Base-by-base conservation (phyloP, 441 rosid species). In the Jatropha podagrica region DNA sequence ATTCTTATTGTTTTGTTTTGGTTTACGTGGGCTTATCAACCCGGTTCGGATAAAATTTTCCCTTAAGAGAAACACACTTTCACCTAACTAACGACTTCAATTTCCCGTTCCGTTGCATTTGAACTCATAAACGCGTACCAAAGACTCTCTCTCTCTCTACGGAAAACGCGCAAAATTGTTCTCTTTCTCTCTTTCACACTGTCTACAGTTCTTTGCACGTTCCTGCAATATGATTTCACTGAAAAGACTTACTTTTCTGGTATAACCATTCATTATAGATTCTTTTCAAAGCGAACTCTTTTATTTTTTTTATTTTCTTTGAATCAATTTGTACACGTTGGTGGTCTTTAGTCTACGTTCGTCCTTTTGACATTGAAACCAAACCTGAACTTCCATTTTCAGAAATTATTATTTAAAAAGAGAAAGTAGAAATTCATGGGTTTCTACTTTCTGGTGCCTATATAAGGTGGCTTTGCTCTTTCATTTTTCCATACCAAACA, bases 211-310 rank as follows among this genome's bases (percentile, higher is more conserved):
- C 60, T 41, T 54, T 38, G 46, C 81, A 79, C 78, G 75, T 72
- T 77, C 77, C 78, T 46, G 54, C 73, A 27, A 38, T 26, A 79
- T 84, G 88, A 44, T 76, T 54, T 44, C 75, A 9, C 26, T 77
- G 32, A 74, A 70, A 73, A 55, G 81, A 64, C 48, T 26, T 61
- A 32, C 71, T 54, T 76, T 69, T 41, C 71, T 68, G 86, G 84
- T 81, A 80, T 51, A 14, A 9, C 56, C 52, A 27, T 10, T 51
- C 10, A 0, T 17, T 13, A 51, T 18, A n/a, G 4, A 40, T 4
- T 60, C 7, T 18, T 15, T 52, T 15, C 8, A 26, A 59, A 44
- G 1, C 18, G n/a, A 59, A 52, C 4, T 11, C 38, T 27, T 8
- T 38, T 59, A 41, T 8, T 6, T n/a, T n/a, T 9, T 38, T 70